These are phyloP conservation scores for Discostella pseudostelligera DNA, from an alignment of 108 stramenopile genomes.

Conservation along the genomic window DNA sequence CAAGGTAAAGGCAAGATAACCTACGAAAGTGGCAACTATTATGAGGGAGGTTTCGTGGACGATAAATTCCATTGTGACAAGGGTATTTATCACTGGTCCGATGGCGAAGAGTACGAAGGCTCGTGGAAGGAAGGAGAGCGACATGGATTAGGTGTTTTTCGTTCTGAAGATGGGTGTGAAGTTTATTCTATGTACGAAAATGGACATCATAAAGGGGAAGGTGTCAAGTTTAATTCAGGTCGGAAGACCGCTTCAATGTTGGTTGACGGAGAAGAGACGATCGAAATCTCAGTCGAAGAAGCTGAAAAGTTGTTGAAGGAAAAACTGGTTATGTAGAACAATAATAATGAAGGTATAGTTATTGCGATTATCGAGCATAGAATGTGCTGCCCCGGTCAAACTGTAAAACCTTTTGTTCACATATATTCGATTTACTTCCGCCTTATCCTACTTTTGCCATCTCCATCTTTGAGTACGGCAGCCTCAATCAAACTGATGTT, in stretches of 20 bases:
- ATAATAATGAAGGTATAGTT: too few relatives aligned
- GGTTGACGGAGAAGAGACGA: slow-evolving; percentile 14
- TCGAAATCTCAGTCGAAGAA: slow-evolving; percentile 1
- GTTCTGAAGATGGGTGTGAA: slow-evolving; percentile 7
- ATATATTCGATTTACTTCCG: background rate
- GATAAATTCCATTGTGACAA: slow-evolving; percentile 25
- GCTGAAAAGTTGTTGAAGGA: slow-evolving; percentile 13
- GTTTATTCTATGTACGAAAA: slow-evolving; percentile 11
- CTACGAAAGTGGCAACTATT: slow-evolving; percentile 14
- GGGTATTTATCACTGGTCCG: slow-evolving; percentile 18
- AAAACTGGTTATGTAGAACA: background rate
- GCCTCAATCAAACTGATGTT: slow-evolving; percentile 42
- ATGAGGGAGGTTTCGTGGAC: slow-evolving; percentile 30
- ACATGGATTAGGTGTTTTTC: slow-evolving; percentile 12
- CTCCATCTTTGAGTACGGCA: slow-evolving; percentile 31
- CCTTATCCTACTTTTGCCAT: slow-evolving; percentile 4
- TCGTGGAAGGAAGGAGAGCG: slow-evolving; percentile 24
- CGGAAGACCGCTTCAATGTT: slow-evolving; percentile 1
- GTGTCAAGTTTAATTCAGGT: slow-evolving; percentile 9
- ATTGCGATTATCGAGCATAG: too few relatives aligned
- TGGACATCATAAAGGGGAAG: slow-evolving; percentile 14
- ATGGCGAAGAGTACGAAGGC: slow-evolving; percentile 18
- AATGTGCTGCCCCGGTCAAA: too few relatives aligned
- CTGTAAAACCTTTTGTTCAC: too few relatives aligned
- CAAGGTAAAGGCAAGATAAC: slow-evolving; percentile 36